Percentiles rank a stretch among this genome's conserved stretches.
Conservation (phyloP, 1,284 basidiomycete species). For the Sporisorium scitamineum region DNA sequence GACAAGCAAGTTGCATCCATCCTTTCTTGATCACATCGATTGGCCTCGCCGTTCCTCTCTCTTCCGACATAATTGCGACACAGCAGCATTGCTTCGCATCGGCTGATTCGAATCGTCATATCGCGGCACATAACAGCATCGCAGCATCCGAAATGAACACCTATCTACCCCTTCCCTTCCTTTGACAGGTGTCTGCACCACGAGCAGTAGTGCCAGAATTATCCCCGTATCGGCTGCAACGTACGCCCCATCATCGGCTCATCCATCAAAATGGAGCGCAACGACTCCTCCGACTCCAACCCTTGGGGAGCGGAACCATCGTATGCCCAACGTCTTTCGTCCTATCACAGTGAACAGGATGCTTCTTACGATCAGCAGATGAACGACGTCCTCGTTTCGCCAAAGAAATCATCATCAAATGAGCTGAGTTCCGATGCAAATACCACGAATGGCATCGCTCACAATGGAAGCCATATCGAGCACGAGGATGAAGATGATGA, state of each 20-base stretch:
- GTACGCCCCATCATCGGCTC: no score
- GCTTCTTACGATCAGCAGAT: slow-evolving; percentile 27
- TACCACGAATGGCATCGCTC: not conserved
- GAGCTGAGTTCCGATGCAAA: slow-evolving; percentile 6
- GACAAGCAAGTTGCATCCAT: slow-evolving; percentile 1
- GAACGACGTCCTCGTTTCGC: slow-evolving; percentile 32
- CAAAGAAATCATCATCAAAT: slow-evolving; percentile 4
- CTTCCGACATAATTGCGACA: no score
- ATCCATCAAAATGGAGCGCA: slow-evolving; percentile 17
- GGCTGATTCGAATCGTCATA: no score
- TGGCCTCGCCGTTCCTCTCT: not conserved
- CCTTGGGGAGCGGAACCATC: slow-evolving; percentile 43
- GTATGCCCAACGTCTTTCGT: slow-evolving; percentile 20
- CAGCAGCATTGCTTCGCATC: not conserved
- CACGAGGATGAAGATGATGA: slow-evolving; percentile 72
- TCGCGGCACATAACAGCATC: not conserved
- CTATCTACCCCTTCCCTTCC: not conserved
- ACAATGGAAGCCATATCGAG: not conserved
- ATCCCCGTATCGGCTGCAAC: not conserved
- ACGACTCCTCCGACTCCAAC: slow-evolving; percentile 31
- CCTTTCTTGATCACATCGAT: not conserved
- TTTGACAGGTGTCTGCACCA: not conserved
- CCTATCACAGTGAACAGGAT: slow-evolving; percentile 22
- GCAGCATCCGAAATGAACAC: slow-evolving; percentile 3
- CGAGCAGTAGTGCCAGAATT: not conserved